Conservation (phyloP, 495 filamentous ascomycete species). For the Penicillium egyptiacum region DNA sequence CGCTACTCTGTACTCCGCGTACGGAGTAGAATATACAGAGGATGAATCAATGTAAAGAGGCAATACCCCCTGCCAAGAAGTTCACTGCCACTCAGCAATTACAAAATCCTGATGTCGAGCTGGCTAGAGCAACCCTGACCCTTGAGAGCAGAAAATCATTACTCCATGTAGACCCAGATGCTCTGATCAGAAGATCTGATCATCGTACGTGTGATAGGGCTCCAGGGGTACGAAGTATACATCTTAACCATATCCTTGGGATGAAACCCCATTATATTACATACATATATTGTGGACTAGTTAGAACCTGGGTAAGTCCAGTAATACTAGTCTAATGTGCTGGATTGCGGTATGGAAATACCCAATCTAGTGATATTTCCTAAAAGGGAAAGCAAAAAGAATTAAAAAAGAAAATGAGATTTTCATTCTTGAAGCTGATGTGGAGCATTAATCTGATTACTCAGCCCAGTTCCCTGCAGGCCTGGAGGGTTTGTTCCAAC, state of each 20-base stretch:
- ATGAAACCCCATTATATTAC: conserved; percentile 3
- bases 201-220: conserved; percentile 5
- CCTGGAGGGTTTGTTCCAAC: conserved; percentile 13
- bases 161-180: not conserved
- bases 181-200: conserved; percentile 10
- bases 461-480: conserved; percentile 8
- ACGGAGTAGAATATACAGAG: not conserved
- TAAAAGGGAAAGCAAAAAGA: not conserved
- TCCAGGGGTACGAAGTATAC: not conserved
- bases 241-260: not conserved
- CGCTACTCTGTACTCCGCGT: not conserved
- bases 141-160: not conserved
- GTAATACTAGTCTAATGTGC: no score
- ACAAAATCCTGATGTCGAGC: not conserved
- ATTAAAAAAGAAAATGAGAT: not conserved
- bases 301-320: not conserved
- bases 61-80: not conserved
- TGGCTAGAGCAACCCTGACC: not conserved
- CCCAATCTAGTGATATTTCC: not conserved
- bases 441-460: conserved; percentile 3
- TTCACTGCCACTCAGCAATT: not conserved
- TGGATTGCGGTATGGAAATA: not conserved
- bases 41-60: not conserved
- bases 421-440: conserved; percentile 13
- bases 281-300: not conserved